Evolutionary conservation across 805 yeast genomes (phyloP), one percentile per base, ranked within the genome.

Genomic region (Yamadazyma nakazawae): DNA sequence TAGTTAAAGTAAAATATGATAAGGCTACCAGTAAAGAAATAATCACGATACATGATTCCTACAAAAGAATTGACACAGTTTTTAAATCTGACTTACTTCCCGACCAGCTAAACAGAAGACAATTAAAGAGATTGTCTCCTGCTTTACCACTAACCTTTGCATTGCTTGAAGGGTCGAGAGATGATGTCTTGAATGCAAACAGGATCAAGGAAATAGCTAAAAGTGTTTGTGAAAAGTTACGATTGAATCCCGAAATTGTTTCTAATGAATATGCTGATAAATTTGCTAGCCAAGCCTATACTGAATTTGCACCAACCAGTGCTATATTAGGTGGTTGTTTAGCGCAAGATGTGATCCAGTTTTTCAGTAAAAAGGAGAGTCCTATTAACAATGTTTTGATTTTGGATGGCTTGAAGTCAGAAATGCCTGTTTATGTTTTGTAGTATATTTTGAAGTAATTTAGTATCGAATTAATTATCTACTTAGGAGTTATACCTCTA

Each of bases 321-420:
- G 95, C 98, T 0, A 79, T 94, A 1, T 55, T 92, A 6, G 99
- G 98, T 5, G 99, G 98, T 1, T 76, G 88, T 1, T 65, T 92
- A 19, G 86, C 96, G 2, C 99, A 94, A 65, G 97, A 91, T 61
- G 84, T 89, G 12, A 85, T 94, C 39, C 94, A 94, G 66, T 81
- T 76, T 45, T 64, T 92, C 43, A 85, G 94, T 37, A 79, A 79
- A 54, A 80, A 83, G 54, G 90, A 88, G 55, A 74, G 82, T 36
- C 96, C 97, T 2, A 73, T 91, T 34, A 91, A 89, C 61, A 94
- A 94, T 61, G 73, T 88, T 43, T 73, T 87, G 53, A 67, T 92
- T 0, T 73, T 91, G 34, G 96, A 94, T 67, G 90, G 92, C 10
- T 64, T 74, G 14, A 72, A 74, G 16, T 75, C 82, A 37, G 84